Conservation (phyloP, 805 yeast species). For the Candida ortonii region DNA sequence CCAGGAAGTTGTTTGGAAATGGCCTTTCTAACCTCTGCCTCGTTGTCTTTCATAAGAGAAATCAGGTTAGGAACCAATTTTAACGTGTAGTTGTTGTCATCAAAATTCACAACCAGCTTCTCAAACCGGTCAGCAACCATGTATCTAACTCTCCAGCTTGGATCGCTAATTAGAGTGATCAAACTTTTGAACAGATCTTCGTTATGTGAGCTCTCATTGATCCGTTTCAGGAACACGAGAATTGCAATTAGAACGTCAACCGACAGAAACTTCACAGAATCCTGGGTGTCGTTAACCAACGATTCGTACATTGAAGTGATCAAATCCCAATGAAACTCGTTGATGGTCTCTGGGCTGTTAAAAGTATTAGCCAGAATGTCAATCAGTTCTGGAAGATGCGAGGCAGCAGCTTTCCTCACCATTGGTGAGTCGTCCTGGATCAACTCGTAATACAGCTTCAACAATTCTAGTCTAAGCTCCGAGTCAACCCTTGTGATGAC, state of each 20-base stretch:
- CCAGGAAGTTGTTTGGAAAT: conserved; percentile 87
- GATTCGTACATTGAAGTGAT: conserved; percentile 79
- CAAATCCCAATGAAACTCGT: conserved; percentile 69
- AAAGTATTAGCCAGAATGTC: conserved; percentile 43
- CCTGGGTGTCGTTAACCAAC: conserved; percentile 83
- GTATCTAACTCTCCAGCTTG: conserved; percentile 97
- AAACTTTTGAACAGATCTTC: conserved; percentile 63
- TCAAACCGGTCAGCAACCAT: conserved; percentile 96
- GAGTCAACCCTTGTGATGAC: conserved; percentile 60
- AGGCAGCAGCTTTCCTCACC: conserved; percentile 95
- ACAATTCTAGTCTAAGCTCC: conserved; percentile 54
- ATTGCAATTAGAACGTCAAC: conserved; percentile 87
- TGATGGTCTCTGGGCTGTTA: conserved; percentile 40
- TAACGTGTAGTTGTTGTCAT: conserved; percentile 53
- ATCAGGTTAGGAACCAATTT: conserved; percentile 70
- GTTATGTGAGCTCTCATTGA: conserved; percentile 56
- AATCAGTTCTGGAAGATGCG: conserved; percentile 72
- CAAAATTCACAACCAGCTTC: conserved; percentile 63
- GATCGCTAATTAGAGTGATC: conserved; percentile 73
- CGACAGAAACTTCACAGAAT: conserved; percentile 86
- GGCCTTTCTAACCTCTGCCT: conserved; percentile 96
- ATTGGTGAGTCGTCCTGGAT: conserved; percentile 92
- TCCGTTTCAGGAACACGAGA: conserved; percentile 60
- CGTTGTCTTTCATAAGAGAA: conserved; percentile 80
- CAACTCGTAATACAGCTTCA: conserved; percentile 65